Conservation (phyloP, 306 rosid species). For the Argentina anserina region DNA sequence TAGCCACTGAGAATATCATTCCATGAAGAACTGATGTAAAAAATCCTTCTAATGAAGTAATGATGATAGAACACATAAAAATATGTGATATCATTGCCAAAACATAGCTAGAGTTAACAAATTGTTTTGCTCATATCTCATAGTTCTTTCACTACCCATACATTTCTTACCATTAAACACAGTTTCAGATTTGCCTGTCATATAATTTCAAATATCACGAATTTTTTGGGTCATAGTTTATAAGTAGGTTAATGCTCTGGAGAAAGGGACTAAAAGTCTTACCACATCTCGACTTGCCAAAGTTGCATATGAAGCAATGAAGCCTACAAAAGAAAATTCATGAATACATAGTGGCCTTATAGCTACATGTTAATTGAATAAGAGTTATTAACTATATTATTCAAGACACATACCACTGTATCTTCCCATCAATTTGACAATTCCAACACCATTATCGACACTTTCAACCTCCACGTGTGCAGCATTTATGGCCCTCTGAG, state of each 20-base stretch:
- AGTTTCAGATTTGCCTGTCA: neutral
- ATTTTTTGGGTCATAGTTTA: conserved; percentile 8
- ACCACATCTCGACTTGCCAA: conserved; percentile 99
- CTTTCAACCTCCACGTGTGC: conserved; percentile 96
- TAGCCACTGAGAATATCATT: neutral
- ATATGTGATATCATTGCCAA: neutral
- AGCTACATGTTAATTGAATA: neutral
- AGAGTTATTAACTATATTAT: neutral
- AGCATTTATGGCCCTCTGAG: conserved; percentile 92
- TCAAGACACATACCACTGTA: conserved; percentile 61
- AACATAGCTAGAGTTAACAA: neutral
- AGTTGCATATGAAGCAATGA: conserved; percentile 90
- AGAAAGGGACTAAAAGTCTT: conserved; percentile 32
- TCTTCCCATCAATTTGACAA: conserved; percentile 94
- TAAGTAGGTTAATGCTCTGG: conserved; percentile 8
- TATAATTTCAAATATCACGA: conserved; percentile 16
- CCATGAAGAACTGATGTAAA: neutral
- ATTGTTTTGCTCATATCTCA: neutral
- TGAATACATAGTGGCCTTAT: conserved; percentile 20
- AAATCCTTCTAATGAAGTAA: neutral
- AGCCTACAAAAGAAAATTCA: conserved; percentile 65
- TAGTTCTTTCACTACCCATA: neutral
- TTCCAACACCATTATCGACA: conserved; percentile 89
- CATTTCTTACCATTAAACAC: neutral
- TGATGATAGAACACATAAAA: neutral